phyloP scores from a whole-genome alignment of 1,139 yeast genomes.

The Meyerozyma smithsonii region DNA sequence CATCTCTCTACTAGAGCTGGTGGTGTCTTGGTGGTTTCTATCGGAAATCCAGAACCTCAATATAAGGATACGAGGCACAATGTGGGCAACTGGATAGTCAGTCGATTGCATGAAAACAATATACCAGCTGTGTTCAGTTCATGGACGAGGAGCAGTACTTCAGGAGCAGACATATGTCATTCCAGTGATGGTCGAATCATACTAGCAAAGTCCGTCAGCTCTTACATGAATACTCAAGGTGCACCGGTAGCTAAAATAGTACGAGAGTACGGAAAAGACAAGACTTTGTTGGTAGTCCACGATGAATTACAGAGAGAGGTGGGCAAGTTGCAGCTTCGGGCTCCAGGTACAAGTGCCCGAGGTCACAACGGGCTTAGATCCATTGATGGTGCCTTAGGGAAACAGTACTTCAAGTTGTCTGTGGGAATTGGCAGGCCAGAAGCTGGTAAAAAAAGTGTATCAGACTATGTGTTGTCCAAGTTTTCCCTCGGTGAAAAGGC shows the following conservation, averaged over 20 bases:
- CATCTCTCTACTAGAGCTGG: neutral
- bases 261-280: conserved; percentile 23
- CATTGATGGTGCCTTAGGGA: conserved; percentile 38
- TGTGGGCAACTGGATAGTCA: conserved; percentile 60
- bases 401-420: conserved; percentile 51
- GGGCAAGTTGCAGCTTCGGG: conserved; percentile 60
- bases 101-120: conserved; percentile 20
- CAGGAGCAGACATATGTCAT: neutral
- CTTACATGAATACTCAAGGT: conserved; percentile 69
- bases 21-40: conserved; percentile 26
- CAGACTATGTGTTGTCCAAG: conserved; percentile 56
- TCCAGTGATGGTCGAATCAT: conserved; percentile 11
- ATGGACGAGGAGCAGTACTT: neutral
- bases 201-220: conserved; percentile 47
- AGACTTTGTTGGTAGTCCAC: conserved; percentile 53
- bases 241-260: conserved; percentile 44
- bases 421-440: conserved; percentile 72
- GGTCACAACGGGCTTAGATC: conserved; percentile 82
- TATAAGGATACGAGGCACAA: conserved; percentile 68
- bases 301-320: conserved; percentile 67
- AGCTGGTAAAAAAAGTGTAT: conserved; percentile 37
- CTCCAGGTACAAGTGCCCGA: conserved; percentile 52
- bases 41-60: conserved; percentile 74
- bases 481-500: conserved; percentile 19
- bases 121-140: conserved; percentile 3